A percentile compares a stretch with the other conserved stretches of the same genome.
Conservation (phyloP, 495 filamentous ascomycete species). For the Entonaema liquescens region DNA sequence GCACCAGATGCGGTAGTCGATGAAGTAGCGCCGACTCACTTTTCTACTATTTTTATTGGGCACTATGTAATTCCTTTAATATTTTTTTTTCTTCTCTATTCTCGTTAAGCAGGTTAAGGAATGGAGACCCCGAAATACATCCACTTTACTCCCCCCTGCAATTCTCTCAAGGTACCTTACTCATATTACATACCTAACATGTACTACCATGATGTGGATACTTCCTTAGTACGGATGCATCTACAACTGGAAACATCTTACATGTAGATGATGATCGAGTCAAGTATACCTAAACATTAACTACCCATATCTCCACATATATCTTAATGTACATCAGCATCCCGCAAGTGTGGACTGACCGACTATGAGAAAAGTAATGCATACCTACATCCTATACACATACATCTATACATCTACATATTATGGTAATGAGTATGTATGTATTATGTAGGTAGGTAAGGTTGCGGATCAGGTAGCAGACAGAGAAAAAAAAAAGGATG, state of each 20-base stretch:
- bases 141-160: not conserved
- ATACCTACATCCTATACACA: no score
- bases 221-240: no score
- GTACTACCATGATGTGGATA: not conserved
- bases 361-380: constrained; percentile 1
- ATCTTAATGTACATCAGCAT: constrained; percentile 12
- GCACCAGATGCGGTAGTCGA: constrained; percentile 18
- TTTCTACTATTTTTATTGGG: constrained; percentile 1
- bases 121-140: constrained; percentile 21
- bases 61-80: not conserved
- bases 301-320: not conserved
- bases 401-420: no score
- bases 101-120: not conserved
- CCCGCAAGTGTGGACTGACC: constrained; percentile 34
- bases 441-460: not conserved
- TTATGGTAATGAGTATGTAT: no score
- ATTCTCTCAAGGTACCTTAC: not conserved
- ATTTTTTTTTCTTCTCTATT: not conserved
- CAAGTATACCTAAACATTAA: not conserved
- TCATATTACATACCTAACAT: not conserved
- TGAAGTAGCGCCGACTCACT: constrained; percentile 5
- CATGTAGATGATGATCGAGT: not conserved
- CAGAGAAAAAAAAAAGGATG: no score
- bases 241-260: no score
- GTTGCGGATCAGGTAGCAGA: constrained; percentile 1